A percentile compares a stretch with the other conserved stretches of the same genome.
These are phyloP conservation scores for Psilocybe azurescens DNA, from an alignment of 768 basidiomycete species.

Conservation along the genomic window DNA sequence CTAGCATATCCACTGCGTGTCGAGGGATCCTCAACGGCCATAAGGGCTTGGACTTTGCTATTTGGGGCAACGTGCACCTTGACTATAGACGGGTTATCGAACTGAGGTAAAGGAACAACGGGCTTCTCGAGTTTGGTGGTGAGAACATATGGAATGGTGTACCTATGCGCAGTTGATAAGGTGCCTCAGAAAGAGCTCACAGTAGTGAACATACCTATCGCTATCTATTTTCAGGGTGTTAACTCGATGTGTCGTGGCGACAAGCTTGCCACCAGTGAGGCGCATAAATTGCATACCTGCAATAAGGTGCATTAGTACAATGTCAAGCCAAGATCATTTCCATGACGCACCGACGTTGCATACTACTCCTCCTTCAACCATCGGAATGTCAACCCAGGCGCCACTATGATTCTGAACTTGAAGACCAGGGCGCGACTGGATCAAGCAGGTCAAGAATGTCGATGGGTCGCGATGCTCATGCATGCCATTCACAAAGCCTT, in stretches of 20 bases:
- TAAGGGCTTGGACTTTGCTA: background rate
- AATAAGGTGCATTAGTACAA: background rate
- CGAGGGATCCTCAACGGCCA: conserved; percentile 1
- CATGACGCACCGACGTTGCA: background rate
- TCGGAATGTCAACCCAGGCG: conserved; percentile 1
- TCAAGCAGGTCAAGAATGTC: background rate
- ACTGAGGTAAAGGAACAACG: conserved; percentile 1
- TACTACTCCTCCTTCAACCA: background rate
- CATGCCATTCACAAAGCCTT: conserved; percentile 5
- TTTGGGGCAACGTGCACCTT: background rate
- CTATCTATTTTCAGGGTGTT: conserved; percentile 4
- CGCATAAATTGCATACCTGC: conserved; percentile 4
- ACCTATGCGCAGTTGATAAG: background rate
- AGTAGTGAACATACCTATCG: background rate
- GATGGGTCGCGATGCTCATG: conserved; percentile 5
- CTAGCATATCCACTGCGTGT: conserved; percentile 1
- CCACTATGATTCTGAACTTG: conserved; percentile 4
- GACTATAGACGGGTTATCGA: background rate
- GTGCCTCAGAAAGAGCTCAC: background rate
- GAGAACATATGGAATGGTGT: conserved; percentile 2
- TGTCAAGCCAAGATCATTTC: background rate
- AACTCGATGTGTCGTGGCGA: conserved; percentile 1
- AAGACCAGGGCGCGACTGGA: background rate
- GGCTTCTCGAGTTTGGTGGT: conserved; percentile 1
- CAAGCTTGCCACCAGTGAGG: conserved; percentile 1